Base-by-base conservation (phyloP, 148 eudicot species). In the Cornus florida region DNA sequence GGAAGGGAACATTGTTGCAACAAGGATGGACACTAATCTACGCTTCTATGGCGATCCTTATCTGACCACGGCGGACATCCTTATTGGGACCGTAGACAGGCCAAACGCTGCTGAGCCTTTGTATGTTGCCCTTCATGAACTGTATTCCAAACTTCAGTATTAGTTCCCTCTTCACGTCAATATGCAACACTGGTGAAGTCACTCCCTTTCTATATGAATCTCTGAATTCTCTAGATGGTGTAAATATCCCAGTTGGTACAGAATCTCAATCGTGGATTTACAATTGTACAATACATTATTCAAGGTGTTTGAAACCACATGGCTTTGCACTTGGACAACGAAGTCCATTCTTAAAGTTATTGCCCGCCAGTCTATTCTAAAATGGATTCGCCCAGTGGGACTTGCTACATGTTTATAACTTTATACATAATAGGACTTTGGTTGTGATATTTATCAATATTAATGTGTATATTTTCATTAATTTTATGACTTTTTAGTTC, bases 31-130 rank as follows among this genome's bases (percentile, higher is more conserved):
- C 81, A 83, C 95, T 28, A 97, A 97, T 80, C 84, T 97, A 38
- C 87, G 85, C 16, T 97, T 97, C 80, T 97, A 97, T 41, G 99
- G 99, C 3, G 99, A 97, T 85, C 99, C 99, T 39, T 97, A 97
- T 80, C 91, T 97, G 41, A 97, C 99, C 53, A 88, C 97, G 19
- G 75, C 87, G 50, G 99, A 97, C 82, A 92, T 97, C 64, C 88
- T 97, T 80, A 92, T 92, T 53, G 99, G 99, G 79, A 88, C 84
- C 11, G 94, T 97, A 17, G 98, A 97, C 53, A 91, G 93, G 66
- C 99, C 99, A 33, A 94, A 87, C 86, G 98, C 98, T 78, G 99
- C 97, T 16, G 97, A 91, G 77, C 96, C 97, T n/a, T 84, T 97
- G 81, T 97, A 97, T 82, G 77, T 77, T 75, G 95, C 97, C 71